These are phyloP conservation scores for Aspergillus panamensis DNA, from an alignment of 495 filamentous ascomycete genomes.

Conservation along the genomic window DNA sequence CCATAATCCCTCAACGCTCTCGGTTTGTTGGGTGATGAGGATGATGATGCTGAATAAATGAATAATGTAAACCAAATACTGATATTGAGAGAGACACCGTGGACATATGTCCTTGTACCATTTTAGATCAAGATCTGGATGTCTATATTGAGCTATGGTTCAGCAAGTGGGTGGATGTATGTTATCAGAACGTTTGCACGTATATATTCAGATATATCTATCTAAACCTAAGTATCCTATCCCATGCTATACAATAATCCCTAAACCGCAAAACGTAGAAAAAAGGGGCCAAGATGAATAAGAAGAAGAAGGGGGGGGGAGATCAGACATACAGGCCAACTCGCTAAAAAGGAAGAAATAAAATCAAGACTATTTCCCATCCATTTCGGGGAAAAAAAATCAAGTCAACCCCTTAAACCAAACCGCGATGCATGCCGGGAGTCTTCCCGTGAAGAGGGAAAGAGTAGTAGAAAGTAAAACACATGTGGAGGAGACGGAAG, in stretches of 20 bases:
- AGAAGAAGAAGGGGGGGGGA: no score
- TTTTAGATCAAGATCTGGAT: neutral
- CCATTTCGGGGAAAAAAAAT: neutral
- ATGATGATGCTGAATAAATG: neutral
- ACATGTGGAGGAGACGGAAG: neutral
- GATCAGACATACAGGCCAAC: no score
- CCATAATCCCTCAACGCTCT: neutral
- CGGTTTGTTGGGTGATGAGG: neutral
- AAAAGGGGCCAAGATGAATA: no score
- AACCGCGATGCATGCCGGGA: constrained; percentile 9
- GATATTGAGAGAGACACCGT: neutral
- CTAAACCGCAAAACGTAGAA: neutral
- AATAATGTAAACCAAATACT: neutral
- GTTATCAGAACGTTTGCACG: neutral
- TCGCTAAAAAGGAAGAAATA: neutral
- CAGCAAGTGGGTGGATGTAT: neutral
- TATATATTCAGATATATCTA: neutral
- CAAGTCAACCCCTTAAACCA: neutral
- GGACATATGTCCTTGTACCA: no score
- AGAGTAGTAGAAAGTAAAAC: neutral
- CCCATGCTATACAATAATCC: neutral
- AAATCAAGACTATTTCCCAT: neutral
- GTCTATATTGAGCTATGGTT: neutral
- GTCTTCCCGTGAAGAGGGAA: neutral
- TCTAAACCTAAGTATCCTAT: neutral